A percentile compares a stretch with the other conserved stretches of the same genome.
Conservation (phyloP, 192 early-diverging fungal species). For the Linnemannia hyalina region DNA sequence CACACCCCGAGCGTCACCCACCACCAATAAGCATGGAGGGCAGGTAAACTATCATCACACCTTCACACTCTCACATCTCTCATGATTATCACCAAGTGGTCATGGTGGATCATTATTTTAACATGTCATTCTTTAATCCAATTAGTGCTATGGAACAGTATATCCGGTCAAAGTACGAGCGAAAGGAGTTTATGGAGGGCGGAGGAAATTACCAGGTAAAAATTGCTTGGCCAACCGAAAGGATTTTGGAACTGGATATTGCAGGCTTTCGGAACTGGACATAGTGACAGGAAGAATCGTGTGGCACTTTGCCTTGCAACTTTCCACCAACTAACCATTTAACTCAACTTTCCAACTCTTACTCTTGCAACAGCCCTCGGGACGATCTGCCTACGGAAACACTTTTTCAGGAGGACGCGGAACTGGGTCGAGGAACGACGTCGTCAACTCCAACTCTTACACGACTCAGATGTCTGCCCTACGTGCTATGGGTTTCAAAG, state of each 20-base stretch:
- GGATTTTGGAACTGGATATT: not conserved
- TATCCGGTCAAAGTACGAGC: slow-evolving; percentile 95
- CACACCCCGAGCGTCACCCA: slow-evolving; percentile 74
- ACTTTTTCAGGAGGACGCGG: slow-evolving; percentile 46
- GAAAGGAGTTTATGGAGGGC: slow-evolving; percentile 70
- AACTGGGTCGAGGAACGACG: slow-evolving; percentile 13
- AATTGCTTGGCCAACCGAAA: not conserved
- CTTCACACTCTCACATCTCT: not conserved
- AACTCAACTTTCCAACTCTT: not conserved
- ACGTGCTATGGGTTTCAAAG: slow-evolving; percentile 88
- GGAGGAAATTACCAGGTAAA: slow-evolving; percentile 47
- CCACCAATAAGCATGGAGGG: slow-evolving; percentile 73
- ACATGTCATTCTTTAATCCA: not conserved
- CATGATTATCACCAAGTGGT: not conserved
- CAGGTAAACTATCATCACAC: slow-evolving; percentile 43
- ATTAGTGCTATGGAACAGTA: slow-evolving; percentile 85
- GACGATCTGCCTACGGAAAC: slow-evolving; percentile 48
- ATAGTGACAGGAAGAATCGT: not conserved
- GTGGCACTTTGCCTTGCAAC: not conserved
- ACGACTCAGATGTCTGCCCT: slow-evolving; percentile 50
- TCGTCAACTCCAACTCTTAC: slow-evolving; percentile 56
- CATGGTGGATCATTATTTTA: not conserved
- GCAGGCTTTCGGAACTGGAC: not conserved
- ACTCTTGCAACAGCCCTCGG: slow-evolving; percentile 17
- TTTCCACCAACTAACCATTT: not conserved